Evolutionary conservation across 2,329 filamentous ascomycete species (phyloP).

Genomic region (Byssoonygena ceratinophila): DNA sequence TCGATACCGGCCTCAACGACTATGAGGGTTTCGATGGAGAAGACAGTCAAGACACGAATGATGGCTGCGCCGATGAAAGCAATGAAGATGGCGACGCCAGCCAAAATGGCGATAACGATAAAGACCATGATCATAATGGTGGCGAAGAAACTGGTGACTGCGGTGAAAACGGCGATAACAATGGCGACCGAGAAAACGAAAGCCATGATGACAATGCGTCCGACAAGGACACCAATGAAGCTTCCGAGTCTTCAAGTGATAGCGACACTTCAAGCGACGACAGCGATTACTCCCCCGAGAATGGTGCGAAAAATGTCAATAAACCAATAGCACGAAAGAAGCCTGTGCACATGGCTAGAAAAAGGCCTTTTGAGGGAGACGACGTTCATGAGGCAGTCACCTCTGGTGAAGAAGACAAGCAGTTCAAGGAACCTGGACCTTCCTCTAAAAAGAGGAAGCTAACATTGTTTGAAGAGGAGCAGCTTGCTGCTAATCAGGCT

Average conservation of each 20-base stretch:
- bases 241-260: background rate
- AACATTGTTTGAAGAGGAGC: background rate
- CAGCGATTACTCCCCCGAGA: background rate
- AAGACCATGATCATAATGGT: background rate
- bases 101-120: background rate
- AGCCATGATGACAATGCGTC: background rate
- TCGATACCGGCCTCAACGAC: background rate
- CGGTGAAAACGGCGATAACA: background rate
- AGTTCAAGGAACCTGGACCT: background rate
- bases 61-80: background rate
- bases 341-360: background rate
- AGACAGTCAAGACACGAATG: background rate
- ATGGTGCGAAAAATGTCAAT: background rate
- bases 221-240: background rate
- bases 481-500: background rate
- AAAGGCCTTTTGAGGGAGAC: background rate
- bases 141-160: background rate
- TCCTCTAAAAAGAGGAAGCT: constrained; percentile 9
- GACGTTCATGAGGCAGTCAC: background rate
- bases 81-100: background rate
- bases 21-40: no score
- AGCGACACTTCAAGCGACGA: background rate
- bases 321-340: background rate
- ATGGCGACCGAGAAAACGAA: background rate
- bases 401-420: background rate